Base-by-base conservation (phyloP, 495 filamentous ascomycete species). In the Xylaria scruposa region DNA sequence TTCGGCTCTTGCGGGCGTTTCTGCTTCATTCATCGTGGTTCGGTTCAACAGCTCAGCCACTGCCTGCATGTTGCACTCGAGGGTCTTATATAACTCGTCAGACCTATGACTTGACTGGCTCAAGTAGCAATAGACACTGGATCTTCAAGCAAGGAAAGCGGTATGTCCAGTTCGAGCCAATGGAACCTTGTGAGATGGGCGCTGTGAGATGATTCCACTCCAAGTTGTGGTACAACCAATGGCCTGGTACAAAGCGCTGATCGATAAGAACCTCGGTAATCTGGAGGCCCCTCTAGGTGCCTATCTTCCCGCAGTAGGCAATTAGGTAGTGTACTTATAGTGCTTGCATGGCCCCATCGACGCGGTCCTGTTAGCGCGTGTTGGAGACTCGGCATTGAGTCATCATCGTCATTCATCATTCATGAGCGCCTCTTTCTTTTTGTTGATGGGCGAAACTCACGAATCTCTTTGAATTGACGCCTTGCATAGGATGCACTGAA, bases 1-100 rank as follows among this genome's bases (percentile, higher is more conserved):
- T 67, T 84, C 79, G 47, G 74, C 67, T 74, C 79, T 81, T 29
- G 80, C 75, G 4, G 42, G n/a, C 33, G 63, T 40, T 63, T 15
- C n/a, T 19, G 62, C 59, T 15, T 72, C 58, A 42, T 70, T 70
- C 73, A 75, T 76, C 5, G n/a, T 73, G 60, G 42, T 19, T 51
- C 64, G 42, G 17, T 24, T 46, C 7, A 68, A 15, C 63, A 63
- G 63, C 15, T 72, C 64, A 21, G 56, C 38, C 24, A 72, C 46
- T 4, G 42, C 56, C 53, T 68, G 53, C 70, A 72, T 67, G 13
- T 38, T 71, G 40, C 8, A 31, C 10, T 33, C 62, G 3, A 63
- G 38, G 10, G 4, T 29, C 26, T 10, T 24, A 15, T n/a, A 19
- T 24, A 44, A 13, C 21, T 26, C 10, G 60, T 44, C 8, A 17